Evolutionary conservation across 371 early-diverging fungal species (phyloP).

Genomic region (Dichotomocladium elegans): DNA sequence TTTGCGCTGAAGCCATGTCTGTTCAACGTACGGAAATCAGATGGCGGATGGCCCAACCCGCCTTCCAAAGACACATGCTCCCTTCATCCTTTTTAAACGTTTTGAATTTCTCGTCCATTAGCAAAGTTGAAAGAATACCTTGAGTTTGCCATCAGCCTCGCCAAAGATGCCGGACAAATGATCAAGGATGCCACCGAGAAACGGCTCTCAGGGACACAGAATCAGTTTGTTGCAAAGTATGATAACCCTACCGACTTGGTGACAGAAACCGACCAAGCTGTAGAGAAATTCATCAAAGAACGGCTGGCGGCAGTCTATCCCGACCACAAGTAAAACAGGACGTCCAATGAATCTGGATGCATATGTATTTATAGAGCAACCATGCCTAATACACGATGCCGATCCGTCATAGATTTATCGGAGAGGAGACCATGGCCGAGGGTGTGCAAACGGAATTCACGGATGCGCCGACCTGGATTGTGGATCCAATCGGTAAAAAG

Average conservation of each 20-base stretch:
- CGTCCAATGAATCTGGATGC: too few species aligned
- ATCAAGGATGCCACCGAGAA: slow-evolving; percentile 56
- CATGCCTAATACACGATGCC: neutral
- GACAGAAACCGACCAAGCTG: slow-evolving; percentile 79
- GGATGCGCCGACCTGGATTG: slow-evolving; percentile 85
- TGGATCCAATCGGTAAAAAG: slow-evolving; percentile 78
- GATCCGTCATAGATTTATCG: slow-evolving; percentile 60
- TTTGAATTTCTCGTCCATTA: too few species aligned
- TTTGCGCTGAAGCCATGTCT: too few species aligned
- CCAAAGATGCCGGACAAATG: slow-evolving; percentile 60
- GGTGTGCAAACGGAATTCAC: slow-evolving; percentile 63
- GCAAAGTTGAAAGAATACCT: slow-evolving; percentile 38
- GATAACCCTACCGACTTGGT: slow-evolving; percentile 81
- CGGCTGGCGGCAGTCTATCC: slow-evolving; percentile 59
- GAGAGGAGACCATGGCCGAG: slow-evolving; percentile 75
- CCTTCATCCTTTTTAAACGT: too few species aligned
- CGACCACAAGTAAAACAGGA: slow-evolving; percentile 60
- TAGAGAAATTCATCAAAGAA: slow-evolving; percentile 68
- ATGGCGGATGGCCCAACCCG: too few species aligned
- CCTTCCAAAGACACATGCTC: too few species aligned
- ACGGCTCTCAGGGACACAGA: slow-evolving; percentile 47
- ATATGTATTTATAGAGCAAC: neutral
- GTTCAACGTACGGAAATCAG: too few species aligned
- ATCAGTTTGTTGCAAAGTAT: slow-evolving; percentile 40
- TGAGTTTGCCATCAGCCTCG: slow-evolving; percentile 52